Conservation (phyloP, 805 yeast genomes). For the Lipomyces lipofer region DNA sequence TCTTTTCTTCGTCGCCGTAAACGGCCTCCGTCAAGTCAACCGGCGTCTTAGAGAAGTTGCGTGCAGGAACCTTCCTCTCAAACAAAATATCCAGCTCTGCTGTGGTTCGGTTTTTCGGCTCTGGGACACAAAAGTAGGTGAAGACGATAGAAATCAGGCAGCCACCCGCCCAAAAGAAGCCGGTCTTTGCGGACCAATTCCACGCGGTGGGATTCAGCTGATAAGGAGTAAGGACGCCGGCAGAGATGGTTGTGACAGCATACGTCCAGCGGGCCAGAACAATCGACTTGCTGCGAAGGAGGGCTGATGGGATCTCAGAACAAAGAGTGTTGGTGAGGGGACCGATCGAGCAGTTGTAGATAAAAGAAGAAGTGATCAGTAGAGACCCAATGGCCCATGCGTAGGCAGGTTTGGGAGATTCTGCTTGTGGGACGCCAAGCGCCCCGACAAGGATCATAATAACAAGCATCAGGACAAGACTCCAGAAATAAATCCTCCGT, state of each 20-base stretch:
- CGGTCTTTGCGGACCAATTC: constrained; percentile 19
- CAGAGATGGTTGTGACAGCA: constrained; percentile 29
- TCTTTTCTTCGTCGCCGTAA: no score
- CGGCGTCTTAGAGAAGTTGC: no score
- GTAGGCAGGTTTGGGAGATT: constrained; percentile 22
- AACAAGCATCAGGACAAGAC: constrained; percentile 11
- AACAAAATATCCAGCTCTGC: constrained; percentile 62
- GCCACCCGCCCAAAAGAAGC: constrained; percentile 40
- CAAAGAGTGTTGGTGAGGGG: constrained; percentile 47
- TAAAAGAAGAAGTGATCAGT: constrained; percentile 48
- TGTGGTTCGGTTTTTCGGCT: constrained; percentile 57
- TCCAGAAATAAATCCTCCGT: constrained; percentile 25
- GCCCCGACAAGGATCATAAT: constrained; percentile 25
- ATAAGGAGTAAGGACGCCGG: constrained; percentile 43
- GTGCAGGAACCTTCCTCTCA: constrained; percentile 12
- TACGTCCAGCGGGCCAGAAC: constrained; percentile 44
- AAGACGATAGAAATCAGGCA: constrained; percentile 42
- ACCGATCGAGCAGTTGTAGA: constrained; percentile 49
- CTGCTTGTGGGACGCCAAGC: constrained; percentile 15
- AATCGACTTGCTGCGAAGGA: constrained; percentile 46
- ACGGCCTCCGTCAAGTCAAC: no score
- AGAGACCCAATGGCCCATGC: constrained; percentile 44
- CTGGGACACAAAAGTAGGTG: constrained; percentile 58
- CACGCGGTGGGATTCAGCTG: constrained; percentile 51
- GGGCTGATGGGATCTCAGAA: constrained; percentile 47